Base-by-base conservation (phyloP, 208 protist genomes). In the Leishmania tarentolae region DNA sequence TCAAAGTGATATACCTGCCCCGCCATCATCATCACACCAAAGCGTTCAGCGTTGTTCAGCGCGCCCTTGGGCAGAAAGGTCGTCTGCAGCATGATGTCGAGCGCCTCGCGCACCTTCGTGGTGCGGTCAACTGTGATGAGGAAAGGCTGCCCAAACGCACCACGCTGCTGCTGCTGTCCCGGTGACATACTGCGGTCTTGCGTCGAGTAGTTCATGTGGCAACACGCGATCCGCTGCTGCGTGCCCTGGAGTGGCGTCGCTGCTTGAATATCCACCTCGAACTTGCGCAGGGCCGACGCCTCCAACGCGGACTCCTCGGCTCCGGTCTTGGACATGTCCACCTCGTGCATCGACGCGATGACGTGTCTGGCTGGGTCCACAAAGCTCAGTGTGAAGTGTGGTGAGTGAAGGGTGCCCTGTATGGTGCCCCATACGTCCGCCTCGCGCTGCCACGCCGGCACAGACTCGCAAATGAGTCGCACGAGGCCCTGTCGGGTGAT, bases 201-300 rank as follows among this genome's bases (percentile, higher is more conserved):
- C 13, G 24, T 63, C 50, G 71, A 59, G 76, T 88, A 85, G 68
- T 93, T 76, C 24, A 86, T 92, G 83, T 94, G 89, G 76, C 90
- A 95, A 75, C 91, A 95, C 9, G 91, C 84, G 71, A 97, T 76
- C 47, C 91, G 90, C 69, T 84, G 87, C 81, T 94, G 79, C 7
- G 84, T 83, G 5, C 77, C 78, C 53, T 82, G 80, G 44, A 94
- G 83, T 61, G 89, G 83, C 15, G 75, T 65, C 7, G 87, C 84
- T 2, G 91, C 85, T n/a, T 92, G 83, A 6, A 95, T 44, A 21
- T 87, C 90, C 40, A 91, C 66, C 11, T 91, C 86, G 44, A 83
- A 88, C 31, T 83, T 17, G 15, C 50, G 77, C 68, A 92, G 79
- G 46, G 57, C 66, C 61, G 71, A 56, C 61, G 85, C 56, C 8